Percentiles rank a stretch among this genome's conserved stretches.
Conservation (phyloP, 331 rosid genomes). For the Rhamnella rubrinervis region DNA sequence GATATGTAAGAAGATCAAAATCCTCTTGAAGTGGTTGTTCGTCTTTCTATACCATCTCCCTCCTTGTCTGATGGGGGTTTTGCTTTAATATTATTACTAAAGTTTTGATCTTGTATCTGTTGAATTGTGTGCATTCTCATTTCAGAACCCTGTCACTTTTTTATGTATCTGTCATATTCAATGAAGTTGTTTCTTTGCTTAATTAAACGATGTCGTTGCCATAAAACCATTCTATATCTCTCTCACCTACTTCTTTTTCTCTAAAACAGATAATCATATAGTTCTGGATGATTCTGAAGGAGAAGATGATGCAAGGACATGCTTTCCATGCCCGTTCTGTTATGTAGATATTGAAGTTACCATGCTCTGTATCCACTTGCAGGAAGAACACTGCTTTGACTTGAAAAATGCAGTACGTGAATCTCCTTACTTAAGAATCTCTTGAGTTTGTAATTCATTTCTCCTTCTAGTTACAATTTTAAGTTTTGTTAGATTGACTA, state of each 20-base stretch:
- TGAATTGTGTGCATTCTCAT: neutral
- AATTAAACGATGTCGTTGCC: neutral
- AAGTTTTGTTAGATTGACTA: conserved; percentile 16
- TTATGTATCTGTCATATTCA: neutral
- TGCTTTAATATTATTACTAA: neutral
- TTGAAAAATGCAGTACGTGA: conserved; percentile 63
- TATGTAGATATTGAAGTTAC: conserved; percentile 69
- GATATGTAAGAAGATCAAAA: neutral
- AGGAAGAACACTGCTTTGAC: conserved; percentile 84
- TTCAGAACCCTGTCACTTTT: neutral
- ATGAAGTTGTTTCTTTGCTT: neutral
- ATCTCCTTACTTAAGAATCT: conserved; percentile 1
- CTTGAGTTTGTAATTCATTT: neutral
- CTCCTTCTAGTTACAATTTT: neutral
- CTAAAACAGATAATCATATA: conserved; percentile 47
- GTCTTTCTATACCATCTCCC: neutral
- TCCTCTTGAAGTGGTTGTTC: neutral
- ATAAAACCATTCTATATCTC: neutral
- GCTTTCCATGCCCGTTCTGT: conserved; percentile 86
- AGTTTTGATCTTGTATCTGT: neutral
- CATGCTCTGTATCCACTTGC: conserved; percentile 60
- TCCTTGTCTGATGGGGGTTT: neutral
- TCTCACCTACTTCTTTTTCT: neutral
- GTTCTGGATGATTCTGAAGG: conserved; percentile 57
- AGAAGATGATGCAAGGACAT: conserved; percentile 52